These are phyloP conservation scores for Macrophomina phaseolina DNA, from an alignment of 2,329 filamentous ascomycete genomes.

Conservation along the genomic window DNA sequence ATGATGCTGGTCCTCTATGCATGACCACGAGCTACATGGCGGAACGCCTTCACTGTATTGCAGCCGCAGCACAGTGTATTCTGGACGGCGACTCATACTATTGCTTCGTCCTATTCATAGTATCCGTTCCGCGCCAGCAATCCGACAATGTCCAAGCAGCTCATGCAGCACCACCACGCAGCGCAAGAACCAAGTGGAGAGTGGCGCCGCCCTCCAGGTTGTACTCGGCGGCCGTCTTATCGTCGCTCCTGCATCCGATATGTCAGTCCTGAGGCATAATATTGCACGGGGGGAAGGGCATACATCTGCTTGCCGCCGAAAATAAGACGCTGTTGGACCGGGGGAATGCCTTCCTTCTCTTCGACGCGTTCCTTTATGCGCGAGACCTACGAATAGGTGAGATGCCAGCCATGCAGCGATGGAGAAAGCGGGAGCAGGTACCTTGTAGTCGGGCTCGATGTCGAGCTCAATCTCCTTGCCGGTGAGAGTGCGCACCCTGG, in stretches of 20 bases:
- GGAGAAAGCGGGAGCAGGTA: conserved; percentile 42
- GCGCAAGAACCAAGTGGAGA: conserved; percentile 91
- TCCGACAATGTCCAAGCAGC: background rate
- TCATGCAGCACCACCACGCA: conserved; percentile 71
- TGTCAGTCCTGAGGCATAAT: conserved; percentile 21
- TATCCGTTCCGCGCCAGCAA: background rate
- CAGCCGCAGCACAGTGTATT: background rate
- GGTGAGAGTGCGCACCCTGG: conserved; percentile 92
- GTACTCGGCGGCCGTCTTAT: conserved; percentile 92
- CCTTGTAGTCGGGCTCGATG: conserved; percentile 93
- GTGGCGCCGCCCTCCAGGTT: conserved; percentile 90
- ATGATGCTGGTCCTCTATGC: background rate
- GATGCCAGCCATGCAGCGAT: background rate
- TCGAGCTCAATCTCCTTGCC: conserved; percentile 99
- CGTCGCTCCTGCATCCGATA: conserved; percentile 73
- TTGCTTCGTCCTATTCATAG: background rate
- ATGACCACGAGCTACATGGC: background rate
- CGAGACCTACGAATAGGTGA: conserved; percentile 66
- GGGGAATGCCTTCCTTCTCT: conserved; percentile 98
- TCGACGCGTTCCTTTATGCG: conserved; percentile 99
- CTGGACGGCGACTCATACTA: background rate
- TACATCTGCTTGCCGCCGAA: conserved; percentile 98
- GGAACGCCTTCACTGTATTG: background rate
- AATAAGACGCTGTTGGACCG: conserved; percentile 94
- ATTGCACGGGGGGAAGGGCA: conserved; percentile 28